These are phyloP conservation scores for Polygonum aviculare DNA, from an alignment of 148 eudicot species.

Conservation along the genomic window DNA sequence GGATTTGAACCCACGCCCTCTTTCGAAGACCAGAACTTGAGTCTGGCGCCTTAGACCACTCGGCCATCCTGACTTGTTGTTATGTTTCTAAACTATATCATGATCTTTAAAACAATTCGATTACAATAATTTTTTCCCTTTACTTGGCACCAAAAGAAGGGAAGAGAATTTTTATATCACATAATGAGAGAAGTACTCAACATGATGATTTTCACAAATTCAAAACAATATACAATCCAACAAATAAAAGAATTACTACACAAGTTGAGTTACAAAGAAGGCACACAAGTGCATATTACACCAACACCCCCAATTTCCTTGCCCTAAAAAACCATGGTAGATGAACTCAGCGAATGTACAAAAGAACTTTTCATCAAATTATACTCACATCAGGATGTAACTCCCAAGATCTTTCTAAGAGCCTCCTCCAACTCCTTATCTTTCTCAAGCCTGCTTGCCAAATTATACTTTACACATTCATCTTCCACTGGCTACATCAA, in stretches of 20 bases:
- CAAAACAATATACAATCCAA: background rate
- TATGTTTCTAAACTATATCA: too few species aligned
- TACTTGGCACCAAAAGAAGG: background rate
- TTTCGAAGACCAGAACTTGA: conserved; percentile 14
- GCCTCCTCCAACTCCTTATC: background rate
- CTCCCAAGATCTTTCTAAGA: background rate
- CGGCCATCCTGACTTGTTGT: conserved; percentile 12
- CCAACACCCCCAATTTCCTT: background rate
- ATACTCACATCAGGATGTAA: too few species aligned
- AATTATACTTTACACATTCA: background rate
- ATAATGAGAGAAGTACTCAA: background rate
- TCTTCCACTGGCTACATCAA: background rate
- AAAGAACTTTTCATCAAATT: background rate
- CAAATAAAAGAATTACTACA: background rate
- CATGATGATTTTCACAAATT: background rate
- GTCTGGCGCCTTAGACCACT: conserved; percentile 16
- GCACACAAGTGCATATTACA: background rate
- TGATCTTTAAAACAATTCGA: too few species aligned
- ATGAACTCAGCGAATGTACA: background rate
- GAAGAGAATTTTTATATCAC: background rate
- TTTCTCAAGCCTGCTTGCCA: background rate
- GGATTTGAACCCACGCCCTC: conserved; percentile 16
- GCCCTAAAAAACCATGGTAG: background rate
- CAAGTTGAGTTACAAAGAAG: background rate
- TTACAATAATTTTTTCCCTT: too few species aligned